A percentile compares a stretch with the other conserved stretches of the same genome.
These are phyloP conservation scores for Zizania palustris DNA, from an alignment of 202 grass and related monocot genomes.

Conservation along the genomic window DNA sequence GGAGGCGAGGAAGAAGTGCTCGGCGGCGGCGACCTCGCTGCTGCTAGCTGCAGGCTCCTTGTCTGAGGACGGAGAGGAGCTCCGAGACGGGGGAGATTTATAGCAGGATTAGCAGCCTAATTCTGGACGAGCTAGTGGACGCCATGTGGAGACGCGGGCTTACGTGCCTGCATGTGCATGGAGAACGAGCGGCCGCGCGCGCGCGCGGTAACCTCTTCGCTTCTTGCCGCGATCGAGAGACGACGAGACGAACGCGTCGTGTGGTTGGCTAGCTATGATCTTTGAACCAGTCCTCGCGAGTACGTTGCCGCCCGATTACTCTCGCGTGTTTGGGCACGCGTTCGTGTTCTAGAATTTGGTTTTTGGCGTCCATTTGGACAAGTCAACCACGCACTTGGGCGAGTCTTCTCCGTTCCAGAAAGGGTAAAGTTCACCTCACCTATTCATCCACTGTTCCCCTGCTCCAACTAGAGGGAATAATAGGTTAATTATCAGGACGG, in stretches of 20 bases:
- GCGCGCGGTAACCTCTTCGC: constrained; percentile 26
- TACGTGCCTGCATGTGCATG: constrained; percentile 50
- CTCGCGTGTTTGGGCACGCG: no score
- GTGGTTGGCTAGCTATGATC: not conserved
- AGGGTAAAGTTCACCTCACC: no score
- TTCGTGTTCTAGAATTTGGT: not conserved
- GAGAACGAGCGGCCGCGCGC: not conserved
- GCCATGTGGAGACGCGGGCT: constrained; percentile 34
- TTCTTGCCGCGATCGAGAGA: not conserved
- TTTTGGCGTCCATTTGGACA: not conserved
- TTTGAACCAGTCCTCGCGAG: constrained; percentile 18
- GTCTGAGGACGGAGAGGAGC: constrained; percentile 33
- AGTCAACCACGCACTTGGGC: not conserved
- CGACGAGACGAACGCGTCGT: constrained; percentile 23
- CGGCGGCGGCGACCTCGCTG: constrained; percentile 23
- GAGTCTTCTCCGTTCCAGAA: not conserved
- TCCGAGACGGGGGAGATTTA: constrained; percentile 32
- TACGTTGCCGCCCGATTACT: no score
- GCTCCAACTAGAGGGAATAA: not conserved
- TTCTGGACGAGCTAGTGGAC: constrained; percentile 18
- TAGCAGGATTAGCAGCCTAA: constrained; percentile 42
- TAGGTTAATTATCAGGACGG: not conserved
- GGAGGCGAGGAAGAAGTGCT: constrained; percentile 45
- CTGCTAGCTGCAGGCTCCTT: constrained; percentile 33
- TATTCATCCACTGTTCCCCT: not conserved